Evolutionary conservation across 192 early-diverging fungal genomes (phyloP), one percentile per base, ranked within the genome.

Genomic region (Linderina pennispora): DNA sequence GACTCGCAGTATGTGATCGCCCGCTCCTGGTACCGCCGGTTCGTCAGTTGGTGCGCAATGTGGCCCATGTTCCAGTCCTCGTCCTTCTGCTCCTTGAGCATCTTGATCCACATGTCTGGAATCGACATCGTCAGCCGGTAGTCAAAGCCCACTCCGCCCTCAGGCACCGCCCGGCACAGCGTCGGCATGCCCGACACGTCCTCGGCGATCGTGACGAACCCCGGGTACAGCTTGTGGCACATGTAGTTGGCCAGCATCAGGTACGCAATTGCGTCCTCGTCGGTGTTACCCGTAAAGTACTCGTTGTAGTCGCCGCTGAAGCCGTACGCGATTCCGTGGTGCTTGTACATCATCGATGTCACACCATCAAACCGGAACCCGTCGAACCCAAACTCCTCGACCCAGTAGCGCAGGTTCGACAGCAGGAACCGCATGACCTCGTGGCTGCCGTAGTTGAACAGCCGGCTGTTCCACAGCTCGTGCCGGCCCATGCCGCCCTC

Each of bases 141-240:
- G 67, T 98, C 95, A 58, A 98, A 98, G 0, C 95, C 95, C 21
- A 94, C 73, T 23, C 95, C 95, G 40, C 95, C 93, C 63, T 98
- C 93, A 1, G 47, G 43, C 35, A 53, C 45, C 13, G 87, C 76
- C 15, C 89, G 78, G 66, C 95, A 91, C 31, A 97, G 77, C 17
- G 89, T 87, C n/a, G 95, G 95, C 95, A 98, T 97, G 25, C 95
- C 95, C 6, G 95, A 98, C 14, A 98, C 95, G 74, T 98, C 95
- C 85, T 98, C 95, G 13, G 95, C 93, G 41, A 98, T 81, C 0
- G 93, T 96, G 38, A 94, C 77, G 25, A 81, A 77, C 9, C 85
- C 45, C 1, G 89, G 88, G 50, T 94, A 88, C 36, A 91, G 56
- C 38, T 76, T 69, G 54, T 94, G 86, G 42, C 93, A 61, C 63